phyloP scores from a whole-genome alignment of 1,284 basidiomycete genomes.

The Cryptococcus sp. region DNA sequence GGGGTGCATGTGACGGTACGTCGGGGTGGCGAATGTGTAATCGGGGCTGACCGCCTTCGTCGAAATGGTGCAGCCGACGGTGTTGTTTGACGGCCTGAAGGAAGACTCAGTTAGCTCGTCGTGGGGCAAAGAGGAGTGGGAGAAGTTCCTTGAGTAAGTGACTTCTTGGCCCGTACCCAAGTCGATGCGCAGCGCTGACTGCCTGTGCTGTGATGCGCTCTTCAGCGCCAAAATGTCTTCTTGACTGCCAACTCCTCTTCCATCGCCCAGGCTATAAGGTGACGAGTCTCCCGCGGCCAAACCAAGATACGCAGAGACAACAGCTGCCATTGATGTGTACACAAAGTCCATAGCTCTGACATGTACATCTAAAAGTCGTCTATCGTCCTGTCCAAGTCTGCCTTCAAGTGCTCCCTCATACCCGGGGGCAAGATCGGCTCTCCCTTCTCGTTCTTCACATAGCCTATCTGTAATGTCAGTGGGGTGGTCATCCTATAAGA shows the following conservation, averaged over 20 bases:
- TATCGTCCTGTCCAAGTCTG: constrained; percentile 81
- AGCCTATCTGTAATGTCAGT: constrained; percentile 39
- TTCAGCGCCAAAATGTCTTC: not conserved
- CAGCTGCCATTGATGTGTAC: not conserved
- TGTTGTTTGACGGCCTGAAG: constrained; percentile 78
- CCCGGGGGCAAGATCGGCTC: constrained; percentile 77
- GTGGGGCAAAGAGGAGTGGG: constrained; percentile 83
- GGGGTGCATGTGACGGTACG: constrained; percentile 75
- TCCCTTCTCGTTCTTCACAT: constrained; percentile 50
- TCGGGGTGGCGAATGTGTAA: not conserved
- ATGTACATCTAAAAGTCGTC: constrained; percentile 53
- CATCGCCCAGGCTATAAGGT: not conserved
- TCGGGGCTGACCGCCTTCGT: no score
- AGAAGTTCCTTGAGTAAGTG: constrained; percentile 62
- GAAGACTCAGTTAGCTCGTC: constrained; percentile 74
- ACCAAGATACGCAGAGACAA: not conserved
- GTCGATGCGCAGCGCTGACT: not conserved
- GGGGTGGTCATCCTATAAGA: not conserved
- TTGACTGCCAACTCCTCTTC: not conserved
- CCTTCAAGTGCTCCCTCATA: constrained; percentile 77
- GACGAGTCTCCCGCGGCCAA: no score
- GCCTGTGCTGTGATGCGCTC: not conserved
- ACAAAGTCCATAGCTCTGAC: not conserved
- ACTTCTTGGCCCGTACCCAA: not conserved
- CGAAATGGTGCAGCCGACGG: constrained; percentile 61